Evolutionary conservation across 768 basidiomycete genomes (phyloP).

Genomic region (Xerocomellus chrysenteron): DNA sequence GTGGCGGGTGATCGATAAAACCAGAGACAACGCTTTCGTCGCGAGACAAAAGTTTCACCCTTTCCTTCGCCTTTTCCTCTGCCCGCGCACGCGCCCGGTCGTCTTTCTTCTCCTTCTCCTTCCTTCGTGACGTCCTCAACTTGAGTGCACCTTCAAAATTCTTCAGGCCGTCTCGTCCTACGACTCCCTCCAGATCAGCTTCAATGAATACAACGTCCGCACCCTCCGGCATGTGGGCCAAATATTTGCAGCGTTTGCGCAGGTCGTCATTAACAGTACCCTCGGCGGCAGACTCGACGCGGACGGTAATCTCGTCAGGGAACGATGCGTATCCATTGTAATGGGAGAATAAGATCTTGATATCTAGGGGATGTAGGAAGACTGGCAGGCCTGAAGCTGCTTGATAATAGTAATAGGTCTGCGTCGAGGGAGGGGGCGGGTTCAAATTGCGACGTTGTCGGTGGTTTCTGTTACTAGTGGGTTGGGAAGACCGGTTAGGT

Average conservation of each 20-base stretch:
- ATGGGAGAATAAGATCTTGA: slow-evolving; percentile 85
- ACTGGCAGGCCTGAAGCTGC: slow-evolving; percentile 87
- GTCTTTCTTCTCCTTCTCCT: slow-evolving; percentile 83
- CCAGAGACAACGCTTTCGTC: slow-evolving; percentile 11
- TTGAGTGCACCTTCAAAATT: slow-evolving; percentile 83
- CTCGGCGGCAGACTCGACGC: slow-evolving; percentile 74
- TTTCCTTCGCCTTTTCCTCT: slow-evolving; percentile 75
- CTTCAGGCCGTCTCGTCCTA: slow-evolving; percentile 72
- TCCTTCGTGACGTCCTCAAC: slow-evolving; percentile 67
- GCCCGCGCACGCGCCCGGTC: slow-evolving; percentile 77
- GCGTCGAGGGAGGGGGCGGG: slow-evolving; percentile 82
- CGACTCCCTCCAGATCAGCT: slow-evolving; percentile 75
- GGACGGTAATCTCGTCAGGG: slow-evolving; percentile 76
- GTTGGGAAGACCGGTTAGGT: slow-evolving; percentile 2
- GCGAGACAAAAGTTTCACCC: slow-evolving; percentile 32
- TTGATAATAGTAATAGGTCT: slow-evolving; percentile 96
- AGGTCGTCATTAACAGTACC: slow-evolving; percentile 90
- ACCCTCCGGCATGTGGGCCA: slow-evolving; percentile 87
- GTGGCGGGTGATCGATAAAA: slow-evolving; percentile 5
- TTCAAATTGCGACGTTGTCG: slow-evolving; percentile 78
- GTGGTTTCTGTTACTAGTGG: slow-evolving; percentile 40
- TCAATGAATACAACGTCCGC: slow-evolving; percentile 95
- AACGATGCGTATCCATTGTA: slow-evolving; percentile 80
- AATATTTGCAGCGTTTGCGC: slow-evolving; percentile 93
- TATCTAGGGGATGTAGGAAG: slow-evolving; percentile 95